A percentile compares a stretch with the other conserved stretches of the same genome.
Evolutionary conservation across 192 early-diverging fungal genomes (phyloP).

Genomic region (Entomortierella lignicola): DNA sequence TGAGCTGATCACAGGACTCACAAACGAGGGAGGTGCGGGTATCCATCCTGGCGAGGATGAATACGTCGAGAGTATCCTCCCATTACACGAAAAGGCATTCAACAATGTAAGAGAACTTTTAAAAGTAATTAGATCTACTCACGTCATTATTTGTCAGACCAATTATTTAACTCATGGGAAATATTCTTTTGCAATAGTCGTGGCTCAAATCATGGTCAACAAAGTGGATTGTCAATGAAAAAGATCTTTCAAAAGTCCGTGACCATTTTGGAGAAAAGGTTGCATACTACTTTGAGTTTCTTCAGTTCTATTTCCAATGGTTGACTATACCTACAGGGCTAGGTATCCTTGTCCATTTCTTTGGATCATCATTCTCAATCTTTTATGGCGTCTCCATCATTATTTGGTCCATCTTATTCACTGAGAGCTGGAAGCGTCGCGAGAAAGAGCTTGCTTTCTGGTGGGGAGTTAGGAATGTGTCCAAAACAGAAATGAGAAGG

Average conservation of each 20-base stretch:
- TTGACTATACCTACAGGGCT: constrained; percentile 74
- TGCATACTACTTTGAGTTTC: constrained; percentile 95
- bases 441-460: constrained; percentile 75
- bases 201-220: constrained; percentile 88
- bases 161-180: too few species aligned
- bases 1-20: constrained; percentile 68
- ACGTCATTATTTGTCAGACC: neutral
- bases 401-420: constrained; percentile 76
- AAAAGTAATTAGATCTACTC: neutral
- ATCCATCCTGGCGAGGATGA: constrained; percentile 61
- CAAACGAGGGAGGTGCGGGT: constrained; percentile 71
- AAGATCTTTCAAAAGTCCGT: constrained; percentile 80
- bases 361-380: constrained; percentile 67
- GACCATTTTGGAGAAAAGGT: constrained; percentile 89
- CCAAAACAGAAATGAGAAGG: constrained; percentile 69
- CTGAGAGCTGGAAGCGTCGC: constrained; percentile 85
- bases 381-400: constrained; percentile 74
- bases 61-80: constrained; percentile 75
- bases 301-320: constrained; percentile 88
- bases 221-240: constrained; percentile 80
- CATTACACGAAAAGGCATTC: constrained; percentile 84
- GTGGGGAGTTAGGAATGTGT: constrained; percentile 81
- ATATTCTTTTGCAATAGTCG: constrained; percentile 41
- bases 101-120: constrained; percentile 65
- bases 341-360: constrained; percentile 70